Evolutionary conservation across 176 grass and related monocot species (phyloP), one percentile per base, ranked within the genome.

Genomic region (Dendrocalamus sinicus): DNA sequence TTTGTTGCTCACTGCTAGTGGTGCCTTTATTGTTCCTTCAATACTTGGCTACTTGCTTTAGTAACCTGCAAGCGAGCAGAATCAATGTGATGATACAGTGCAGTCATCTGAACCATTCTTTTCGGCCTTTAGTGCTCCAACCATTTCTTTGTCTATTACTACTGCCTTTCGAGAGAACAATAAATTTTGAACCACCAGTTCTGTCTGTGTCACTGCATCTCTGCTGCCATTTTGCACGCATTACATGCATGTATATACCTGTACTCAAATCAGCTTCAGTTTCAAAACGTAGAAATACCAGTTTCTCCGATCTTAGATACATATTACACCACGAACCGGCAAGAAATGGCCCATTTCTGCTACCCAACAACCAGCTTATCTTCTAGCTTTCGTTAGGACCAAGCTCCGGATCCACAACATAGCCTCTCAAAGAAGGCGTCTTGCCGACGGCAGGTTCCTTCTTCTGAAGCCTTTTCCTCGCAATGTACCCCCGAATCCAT

Each of bases 351-450:
- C 82, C 85, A 88, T 77, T 88, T 39, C 23, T 72, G 53, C 85
- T 84, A 84, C 35, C 55, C 83, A 82, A 75, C 64, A 65, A 77
- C 78, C 44, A 80, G 61, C n/a, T 85, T 84, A 14, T 52, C 73
- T 57, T 84, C 70, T 91, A 88, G 64, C 71, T 62, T 76, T 91
- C 82, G 65, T 81, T 81, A 24, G 90, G 78, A 71, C 93, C 89
- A n/a, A 90, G 84, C 62, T 95, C 97, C 9, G 84, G 76, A 86
- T 94, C 94, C 48, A 99, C 94, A 14, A 93, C 92, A 39, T 98
- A 98, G 73, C 86, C 84, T 88, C 97, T 90, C 37, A 99, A 88
- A 3, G 97, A 99, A 58, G 97, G 97, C 12, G 88, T 92, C 84
- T 95, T 90, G 68, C 71, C 70, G 1, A 90, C 72, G 22, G 78